A percentile compares a stretch with the other conserved stretches of the same genome.
Conservation (phyloP, 108 stramenopile genomes). For the Mayamaea pseudoterrestris region DNA sequence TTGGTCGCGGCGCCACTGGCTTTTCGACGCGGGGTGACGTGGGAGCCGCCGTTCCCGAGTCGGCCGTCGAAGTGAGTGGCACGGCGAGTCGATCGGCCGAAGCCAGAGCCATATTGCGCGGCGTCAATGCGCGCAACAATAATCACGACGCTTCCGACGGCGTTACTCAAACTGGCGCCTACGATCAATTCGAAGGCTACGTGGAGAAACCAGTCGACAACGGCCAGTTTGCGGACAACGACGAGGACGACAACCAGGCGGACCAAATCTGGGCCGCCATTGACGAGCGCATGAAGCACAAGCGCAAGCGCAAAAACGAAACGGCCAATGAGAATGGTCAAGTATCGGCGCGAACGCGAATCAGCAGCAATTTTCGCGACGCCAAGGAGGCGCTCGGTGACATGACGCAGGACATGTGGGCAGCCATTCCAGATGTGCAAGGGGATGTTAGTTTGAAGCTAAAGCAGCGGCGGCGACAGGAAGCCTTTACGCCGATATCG, state of each 20-base stretch:
- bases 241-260: constrained; percentile 93
- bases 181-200: constrained; percentile 11
- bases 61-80: constrained; percentile 10
- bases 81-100: constrained; percentile 22
- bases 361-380: constrained; percentile 88
- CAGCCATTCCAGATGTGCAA: constrained; percentile 91
- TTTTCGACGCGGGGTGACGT: constrained; percentile 96
- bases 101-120: constrained; percentile 34
- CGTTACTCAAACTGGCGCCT: constrained; percentile 12
- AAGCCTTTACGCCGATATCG: constrained; percentile 85
- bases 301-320: constrained; percentile 30
- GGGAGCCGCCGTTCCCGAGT: constrained; percentile 38
- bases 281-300: constrained; percentile 88
- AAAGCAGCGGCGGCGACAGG: constrained; percentile 70
- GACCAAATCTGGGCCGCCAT: constrained; percentile 92
- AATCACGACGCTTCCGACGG: constrained; percentile 73
- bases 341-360: background rate
- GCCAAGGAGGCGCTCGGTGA: constrained; percentile 80
- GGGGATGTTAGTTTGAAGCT: constrained; percentile 83
- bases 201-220: constrained; percentile 19
- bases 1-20: constrained; percentile 94
- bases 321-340: constrained; percentile 8
- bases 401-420: constrained; percentile 91
- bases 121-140: constrained; percentile 71
- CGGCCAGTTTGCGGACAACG: constrained; percentile 74